These are phyloP conservation scores for Fusarium miscanthi DNA, from an alignment of 2,329 filamentous ascomycete species.

Conservation along the genomic window DNA sequence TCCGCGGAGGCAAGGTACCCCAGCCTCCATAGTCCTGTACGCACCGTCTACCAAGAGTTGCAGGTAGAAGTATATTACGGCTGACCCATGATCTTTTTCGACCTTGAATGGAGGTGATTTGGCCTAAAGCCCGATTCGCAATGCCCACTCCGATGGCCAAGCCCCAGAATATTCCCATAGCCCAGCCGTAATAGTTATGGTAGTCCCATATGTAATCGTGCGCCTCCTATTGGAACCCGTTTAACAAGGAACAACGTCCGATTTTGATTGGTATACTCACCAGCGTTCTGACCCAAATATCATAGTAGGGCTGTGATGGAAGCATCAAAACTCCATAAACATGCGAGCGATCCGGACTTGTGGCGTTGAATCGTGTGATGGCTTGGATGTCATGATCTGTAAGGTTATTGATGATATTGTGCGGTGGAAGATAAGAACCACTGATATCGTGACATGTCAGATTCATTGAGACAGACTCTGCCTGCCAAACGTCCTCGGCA, in stretches of 20 bases:
- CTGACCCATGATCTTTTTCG: background rate
- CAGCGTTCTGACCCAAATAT: conserved; percentile 7
- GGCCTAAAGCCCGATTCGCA: fast-evolving
- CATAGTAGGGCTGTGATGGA: background rate
- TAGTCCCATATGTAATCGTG: conserved; percentile 13
- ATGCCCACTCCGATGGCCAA: background rate
- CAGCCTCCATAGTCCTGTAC: conserved; percentile 9
- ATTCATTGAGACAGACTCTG: background rate
- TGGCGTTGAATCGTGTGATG: background rate
- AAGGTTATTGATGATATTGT: background rate
- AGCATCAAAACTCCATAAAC: background rate
- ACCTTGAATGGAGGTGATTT: fast-evolving
- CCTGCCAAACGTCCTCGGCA: background rate
- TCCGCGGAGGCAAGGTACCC: conserved; percentile 4
- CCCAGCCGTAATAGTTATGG: conserved; percentile 13
- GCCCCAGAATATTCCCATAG: conserved; percentile 4
- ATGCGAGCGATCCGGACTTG: background rate
- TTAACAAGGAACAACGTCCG: fast-evolving
- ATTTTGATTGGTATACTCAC: background rate
- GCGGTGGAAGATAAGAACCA: background rate
- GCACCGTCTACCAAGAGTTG: background rate
- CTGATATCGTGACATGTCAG: background rate
- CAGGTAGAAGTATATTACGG: background rate
- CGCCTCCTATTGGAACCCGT: background rate
- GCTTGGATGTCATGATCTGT: background rate